Conservation (phyloP, 1,139 yeast species). For the Scheffersomyces stambukii region DNA sequence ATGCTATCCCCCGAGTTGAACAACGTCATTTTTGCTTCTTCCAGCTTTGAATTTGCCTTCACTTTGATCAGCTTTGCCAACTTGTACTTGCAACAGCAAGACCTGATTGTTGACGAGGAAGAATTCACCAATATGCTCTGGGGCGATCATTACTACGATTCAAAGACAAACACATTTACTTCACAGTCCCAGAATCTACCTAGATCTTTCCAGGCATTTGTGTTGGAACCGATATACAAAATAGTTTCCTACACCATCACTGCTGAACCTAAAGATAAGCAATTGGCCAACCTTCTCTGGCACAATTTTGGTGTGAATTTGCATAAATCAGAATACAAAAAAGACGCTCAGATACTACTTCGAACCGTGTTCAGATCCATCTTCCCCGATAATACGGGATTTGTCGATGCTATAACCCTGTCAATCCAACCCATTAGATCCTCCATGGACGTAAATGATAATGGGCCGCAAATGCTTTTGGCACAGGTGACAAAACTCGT, state of each 20-base stretch:
- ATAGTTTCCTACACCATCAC: slow-evolving; percentile 61
- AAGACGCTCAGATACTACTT: slow-evolving; percentile 59
- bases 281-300: slow-evolving; percentile 36
- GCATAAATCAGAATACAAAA: slow-evolving; percentile 31
- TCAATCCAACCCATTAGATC: not conserved
- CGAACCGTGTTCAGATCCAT: slow-evolving; percentile 50
- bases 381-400: slow-evolving; percentile 50
- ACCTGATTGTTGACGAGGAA: slow-evolving; percentile 28
- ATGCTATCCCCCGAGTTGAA: slow-evolving; percentile 57
- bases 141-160: slow-evolving; percentile 68
- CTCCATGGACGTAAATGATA: slow-evolving; percentile 1
- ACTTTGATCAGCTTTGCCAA: slow-evolving; percentile 61
- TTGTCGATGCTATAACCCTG: slow-evolving; percentile 40
- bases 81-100: slow-evolving; percentile 38
- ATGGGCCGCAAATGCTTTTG: slow-evolving; percentile 13
- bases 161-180: slow-evolving; percentile 41
- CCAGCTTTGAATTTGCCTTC: slow-evolving; percentile 60
- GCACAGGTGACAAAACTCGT: slow-evolving; percentile 63
- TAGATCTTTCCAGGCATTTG: slow-evolving; percentile 63
- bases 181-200: slow-evolving; percentile 25
- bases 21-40: slow-evolving; percentile 74
- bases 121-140: slow-evolving; percentile 58
- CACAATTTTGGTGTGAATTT: slow-evolving; percentile 43
- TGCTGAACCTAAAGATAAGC: slow-evolving; percentile 41
- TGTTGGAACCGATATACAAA: slow-evolving; percentile 80